These are phyloP conservation scores for Colletotrichum gloeosporioides DNA, from an alignment of 2,329 filamentous ascomycete genomes.

Conservation along the genomic window DNA sequence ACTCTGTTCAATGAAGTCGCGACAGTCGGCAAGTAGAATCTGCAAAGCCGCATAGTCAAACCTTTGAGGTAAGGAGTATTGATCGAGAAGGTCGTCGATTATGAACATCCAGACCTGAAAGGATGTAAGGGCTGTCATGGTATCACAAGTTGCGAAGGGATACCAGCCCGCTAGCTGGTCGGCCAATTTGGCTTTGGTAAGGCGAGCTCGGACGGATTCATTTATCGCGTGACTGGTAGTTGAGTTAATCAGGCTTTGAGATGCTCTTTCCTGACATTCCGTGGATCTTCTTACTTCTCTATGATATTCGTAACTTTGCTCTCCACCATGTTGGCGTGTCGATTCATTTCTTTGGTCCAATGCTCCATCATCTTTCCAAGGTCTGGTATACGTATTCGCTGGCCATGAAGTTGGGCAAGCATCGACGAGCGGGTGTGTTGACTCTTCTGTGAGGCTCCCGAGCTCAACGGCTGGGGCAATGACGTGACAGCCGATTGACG, in stretches of 20 bases:
- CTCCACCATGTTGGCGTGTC: not conserved
- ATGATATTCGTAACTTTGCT: not conserved
- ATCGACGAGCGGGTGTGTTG: not conserved
- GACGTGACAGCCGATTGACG: not conserved
- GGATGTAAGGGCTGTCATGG: not conserved
- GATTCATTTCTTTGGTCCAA: slow-evolving; percentile 18
- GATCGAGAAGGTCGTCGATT: slow-evolving; percentile 7
- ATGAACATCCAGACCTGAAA: slow-evolving; percentile 17
- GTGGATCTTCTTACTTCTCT: not conserved
- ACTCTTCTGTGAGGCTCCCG: not conserved
- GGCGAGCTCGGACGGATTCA: not conserved
- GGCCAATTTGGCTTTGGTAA: slow-evolving; percentile 10
- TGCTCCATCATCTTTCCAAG: not conserved
- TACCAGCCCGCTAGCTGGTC: slow-evolving; percentile 6
- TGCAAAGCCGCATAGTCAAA: slow-evolving; percentile 1
- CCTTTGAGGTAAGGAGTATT: slow-evolving; percentile 1
- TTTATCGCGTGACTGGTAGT: not conserved
- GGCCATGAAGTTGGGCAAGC: not conserved
- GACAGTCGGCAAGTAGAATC: slow-evolving; percentile 3
- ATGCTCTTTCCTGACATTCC: not conserved
- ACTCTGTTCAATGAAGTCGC: slow-evolving; percentile 1
- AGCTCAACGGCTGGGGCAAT: not conserved
- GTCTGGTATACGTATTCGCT: not conserved
- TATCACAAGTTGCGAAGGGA: not conserved
- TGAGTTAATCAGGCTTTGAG: not conserved